These are phyloP conservation scores for Heteromeles arbutifolia DNA, from an alignment of 306 rosid genomes.

Conservation along the genomic window DNA sequence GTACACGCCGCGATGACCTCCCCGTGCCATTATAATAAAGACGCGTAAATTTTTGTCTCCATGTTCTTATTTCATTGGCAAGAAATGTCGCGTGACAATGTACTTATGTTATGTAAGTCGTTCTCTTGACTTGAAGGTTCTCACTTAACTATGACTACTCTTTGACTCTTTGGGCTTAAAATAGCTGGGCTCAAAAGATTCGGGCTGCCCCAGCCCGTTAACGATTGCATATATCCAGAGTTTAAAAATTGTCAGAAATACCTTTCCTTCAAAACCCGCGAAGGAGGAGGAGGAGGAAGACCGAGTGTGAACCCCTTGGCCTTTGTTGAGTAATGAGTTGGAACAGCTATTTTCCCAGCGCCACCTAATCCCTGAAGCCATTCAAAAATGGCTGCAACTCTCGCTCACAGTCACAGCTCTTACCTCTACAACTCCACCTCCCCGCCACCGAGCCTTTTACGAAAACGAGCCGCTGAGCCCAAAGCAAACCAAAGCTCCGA, in stretches of 20 bases:
- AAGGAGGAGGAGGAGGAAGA: not conserved
- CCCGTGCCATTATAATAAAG: too few relatives aligned
- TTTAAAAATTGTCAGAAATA: not conserved
- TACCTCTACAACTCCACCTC: conserved; percentile 10
- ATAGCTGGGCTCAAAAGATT: not conserved
- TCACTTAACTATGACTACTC: not conserved
- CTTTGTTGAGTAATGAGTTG: not conserved
- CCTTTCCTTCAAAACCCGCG: conserved; percentile 4
- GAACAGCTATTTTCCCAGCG: not conserved
- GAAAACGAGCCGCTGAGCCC: conserved; percentile 5
- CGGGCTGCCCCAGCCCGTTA: not conserved
- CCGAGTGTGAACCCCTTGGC: not conserved
- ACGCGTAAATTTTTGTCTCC: too few relatives aligned
- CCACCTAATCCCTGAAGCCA: not conserved
- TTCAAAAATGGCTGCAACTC: conserved; percentile 27
- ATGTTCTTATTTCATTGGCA: too few relatives aligned
- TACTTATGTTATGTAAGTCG: too few relatives aligned
- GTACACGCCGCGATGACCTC: rapidly evolving
- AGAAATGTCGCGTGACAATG: too few relatives aligned
- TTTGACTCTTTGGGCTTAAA: not conserved
- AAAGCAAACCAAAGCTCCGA: conserved; percentile 9
- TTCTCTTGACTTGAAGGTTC: rapidly evolving
- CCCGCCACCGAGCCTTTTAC: conserved; percentile 2
- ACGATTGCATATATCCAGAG: not conserved
- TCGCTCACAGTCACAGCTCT: conserved; percentile 10